Base-by-base conservation (phyloP, 106 monocot genomes). In the Agapanthus africanus region DNA sequence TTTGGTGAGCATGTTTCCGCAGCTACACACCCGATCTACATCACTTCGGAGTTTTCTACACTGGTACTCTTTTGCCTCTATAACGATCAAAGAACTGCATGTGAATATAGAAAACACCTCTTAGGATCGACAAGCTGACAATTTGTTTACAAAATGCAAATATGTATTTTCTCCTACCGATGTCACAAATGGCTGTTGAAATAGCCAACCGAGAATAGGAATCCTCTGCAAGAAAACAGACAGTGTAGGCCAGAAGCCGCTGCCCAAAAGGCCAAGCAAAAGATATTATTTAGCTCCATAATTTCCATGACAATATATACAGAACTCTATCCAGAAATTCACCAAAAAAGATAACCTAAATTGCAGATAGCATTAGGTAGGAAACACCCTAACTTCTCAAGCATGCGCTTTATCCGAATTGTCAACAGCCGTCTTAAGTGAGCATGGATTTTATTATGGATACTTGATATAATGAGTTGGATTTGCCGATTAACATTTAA, bases 221-320 rank as follows among this genome's bases (percentile, higher is more conserved):
- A 94, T 75, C 76, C 82, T 87, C 76, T 94, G 94, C 78, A 94
- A 65, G 87, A 90, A 90, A 59, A 94, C 90, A 37, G 87, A 76
- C 11, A 94, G 76, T 1, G 90, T 94, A 50, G 94, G 87, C 94
- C 94, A 94, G 38, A 94, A 94, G 7, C 90, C 90, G 73, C 90
- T 94, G 90, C 78, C 56, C 42, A 23, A 54, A 22, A 61, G 14
- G 10, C 28, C 11, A 60, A 60, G 31, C 7, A 19, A n/a, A n/a
- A n/a, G n/a, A n/a, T n/a, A n/a, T n/a, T n/a, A n/a, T n/a, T n/a
- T n/a, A n/a, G n/a, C n/a, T n/a, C n/a, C n/a, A n/a, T n/a, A n/a
- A n/a, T n/a, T n/a, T n/a, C n/a, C n/a, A n/a, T n/a, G n/a, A n/a
- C n/a, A n/a, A n/a, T n/a, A n/a, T n/a, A n/a, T n/a, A n/a, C n/a